These are phyloP conservation scores for Helotiales sp. DNA, from an alignment of 2,329 filamentous ascomycete species.

Conservation along the genomic window DNA sequence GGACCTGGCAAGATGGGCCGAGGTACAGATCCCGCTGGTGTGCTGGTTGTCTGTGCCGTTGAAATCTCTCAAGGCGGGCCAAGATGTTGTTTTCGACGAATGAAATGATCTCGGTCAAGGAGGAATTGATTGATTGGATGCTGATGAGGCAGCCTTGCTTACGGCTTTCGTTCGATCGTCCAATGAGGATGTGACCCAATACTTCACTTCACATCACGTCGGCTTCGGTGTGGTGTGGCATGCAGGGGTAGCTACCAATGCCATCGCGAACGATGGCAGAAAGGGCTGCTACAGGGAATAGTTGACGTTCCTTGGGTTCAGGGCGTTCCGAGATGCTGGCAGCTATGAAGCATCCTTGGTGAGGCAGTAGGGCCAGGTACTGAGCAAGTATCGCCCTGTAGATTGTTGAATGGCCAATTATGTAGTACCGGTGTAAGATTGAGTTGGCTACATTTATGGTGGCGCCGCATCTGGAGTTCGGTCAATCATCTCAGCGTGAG, in stretches of 20 bases:
- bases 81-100: not conserved
- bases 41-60: not conserved
- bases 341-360: not conserved
- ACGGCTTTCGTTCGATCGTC: not conserved
- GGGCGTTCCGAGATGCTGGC: not conserved
- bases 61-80: not conserved
- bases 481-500: not conserved
- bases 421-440: not conserved
- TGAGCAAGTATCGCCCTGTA: not conserved
- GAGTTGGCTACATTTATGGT: not conserved
- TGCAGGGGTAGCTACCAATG: not conserved
- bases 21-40: not conserved
- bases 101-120: not conserved
- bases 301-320: not conserved
- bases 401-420: not conserved
- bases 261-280: not conserved
- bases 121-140: not conserved
- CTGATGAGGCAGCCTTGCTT: not conserved
- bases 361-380: not conserved
- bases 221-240: not conserved
- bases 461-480: not conserved
- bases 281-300: not conserved
- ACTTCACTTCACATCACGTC: not conserved
- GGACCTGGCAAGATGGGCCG: not conserved
- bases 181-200: not conserved